Percentiles rank a stretch among this genome's conserved stretches.
Evolutionary conservation across 768 basidiomycete species (phyloP).

Genomic region (Pulveroboletus sp.): DNA sequence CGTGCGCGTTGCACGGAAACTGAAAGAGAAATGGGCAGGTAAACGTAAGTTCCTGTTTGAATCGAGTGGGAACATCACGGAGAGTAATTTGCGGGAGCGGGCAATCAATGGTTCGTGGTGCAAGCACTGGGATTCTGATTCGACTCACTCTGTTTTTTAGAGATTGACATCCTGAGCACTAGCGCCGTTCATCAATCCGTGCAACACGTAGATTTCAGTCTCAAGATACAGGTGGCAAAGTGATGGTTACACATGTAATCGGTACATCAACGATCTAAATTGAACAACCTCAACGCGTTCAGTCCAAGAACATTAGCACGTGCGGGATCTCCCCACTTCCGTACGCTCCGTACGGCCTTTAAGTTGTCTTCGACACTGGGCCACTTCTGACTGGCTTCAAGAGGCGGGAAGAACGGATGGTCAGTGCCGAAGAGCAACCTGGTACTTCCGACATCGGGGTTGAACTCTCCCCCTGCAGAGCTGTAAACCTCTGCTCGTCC

Average conservation of each 20-base stretch:
- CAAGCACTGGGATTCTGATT: background rate
- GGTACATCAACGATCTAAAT: conserved; percentile 33
- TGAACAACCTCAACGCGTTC: conserved; percentile 73
- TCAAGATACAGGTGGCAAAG: conserved; percentile 82
- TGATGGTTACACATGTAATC: conserved; percentile 12
- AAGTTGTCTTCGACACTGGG: conserved; percentile 82
- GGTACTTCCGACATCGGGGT: conserved; percentile 45
- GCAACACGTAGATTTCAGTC: conserved; percentile 92
- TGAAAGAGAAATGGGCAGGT: conserved; percentile 78
- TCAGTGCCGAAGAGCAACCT: conserved; percentile 82
- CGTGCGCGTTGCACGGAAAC: conserved; percentile 55
- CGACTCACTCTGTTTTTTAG: conserved; percentile 38
- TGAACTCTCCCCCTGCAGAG: conserved; percentile 27
- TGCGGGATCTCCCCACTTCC: conserved; percentile 44
- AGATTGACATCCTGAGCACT: conserved; percentile 93
- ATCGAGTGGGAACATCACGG: conserved; percentile 93
- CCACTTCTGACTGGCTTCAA: conserved; percentile 68
- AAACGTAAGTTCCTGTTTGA: conserved; percentile 86
- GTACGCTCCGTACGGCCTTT: conserved; percentile 57
- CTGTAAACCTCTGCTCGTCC: conserved; percentile 54
- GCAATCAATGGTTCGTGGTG: conserved; percentile 69
- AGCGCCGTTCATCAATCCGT: conserved; percentile 89
- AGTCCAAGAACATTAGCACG: conserved; percentile 63
- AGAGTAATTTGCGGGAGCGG: conserved; percentile 73
- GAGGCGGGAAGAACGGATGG: conserved; percentile 88